Conservation (phyloP, 129 eudicot genomes). For the Flaveria sonorensis region DNA sequence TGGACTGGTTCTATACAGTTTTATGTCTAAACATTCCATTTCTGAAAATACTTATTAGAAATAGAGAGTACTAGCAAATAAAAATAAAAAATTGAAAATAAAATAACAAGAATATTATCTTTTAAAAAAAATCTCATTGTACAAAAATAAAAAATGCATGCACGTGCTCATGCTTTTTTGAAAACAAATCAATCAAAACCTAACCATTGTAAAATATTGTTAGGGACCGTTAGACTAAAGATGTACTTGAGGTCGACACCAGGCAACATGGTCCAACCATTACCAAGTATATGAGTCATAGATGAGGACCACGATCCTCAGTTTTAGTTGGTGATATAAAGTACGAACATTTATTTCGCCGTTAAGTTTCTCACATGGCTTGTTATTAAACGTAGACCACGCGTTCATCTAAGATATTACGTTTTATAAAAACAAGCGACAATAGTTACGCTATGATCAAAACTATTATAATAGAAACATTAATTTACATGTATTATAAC, state of each 20-base stretch:
- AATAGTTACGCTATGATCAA: neutral
- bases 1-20: too few relatives aligned
- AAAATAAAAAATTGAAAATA: too few relatives aligned
- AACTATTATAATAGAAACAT: neutral
- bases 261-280: neutral
- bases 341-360: neutral
- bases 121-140: neutral
- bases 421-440: too few relatives aligned
- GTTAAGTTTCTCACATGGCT: conserved; percentile 8
- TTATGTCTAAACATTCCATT: too few relatives aligned
- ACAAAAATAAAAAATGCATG: neutral
- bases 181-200: conserved; percentile 13
- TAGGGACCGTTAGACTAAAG: neutral
- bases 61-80: too few relatives aligned
- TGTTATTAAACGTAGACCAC: too few relatives aligned
- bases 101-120: neutral
- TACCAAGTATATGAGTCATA: neutral
- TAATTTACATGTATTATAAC: neutral
- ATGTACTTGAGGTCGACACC: neutral
- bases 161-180: neutral
- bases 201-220: conserved; percentile 1
- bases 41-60: too few relatives aligned
- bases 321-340: neutral
- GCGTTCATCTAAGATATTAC: too few relatives aligned
- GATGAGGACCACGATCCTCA: conserved; percentile 2